A percentile compares a stretch with the other conserved stretches of the same genome.
Conservation (phyloP, 2,329 filamentous ascomycete species). For the Aspergillus luchuensis region DNA sequence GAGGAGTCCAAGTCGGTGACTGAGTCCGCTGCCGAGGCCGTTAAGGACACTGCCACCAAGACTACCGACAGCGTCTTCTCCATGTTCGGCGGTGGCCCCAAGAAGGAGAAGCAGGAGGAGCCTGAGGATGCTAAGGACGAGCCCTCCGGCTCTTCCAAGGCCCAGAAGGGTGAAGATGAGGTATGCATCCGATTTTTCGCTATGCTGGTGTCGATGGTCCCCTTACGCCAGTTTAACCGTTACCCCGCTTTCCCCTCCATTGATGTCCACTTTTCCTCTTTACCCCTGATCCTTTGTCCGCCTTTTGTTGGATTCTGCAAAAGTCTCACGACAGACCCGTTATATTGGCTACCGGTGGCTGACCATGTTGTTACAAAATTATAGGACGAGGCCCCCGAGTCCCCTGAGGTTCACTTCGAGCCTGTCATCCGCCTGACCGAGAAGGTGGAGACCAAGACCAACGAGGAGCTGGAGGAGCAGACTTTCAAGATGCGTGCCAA, state of each 20-base stretch:
- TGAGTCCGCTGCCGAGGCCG: constrained; percentile 38
- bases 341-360: constrained; percentile 6
- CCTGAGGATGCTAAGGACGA: constrained; percentile 76
- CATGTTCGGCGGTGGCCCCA: constrained; percentile 97
- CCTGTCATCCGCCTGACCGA: constrained; percentile 94
- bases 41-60: constrained; percentile 42
- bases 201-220: constrained; percentile 13
- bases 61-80: constrained; percentile 73
- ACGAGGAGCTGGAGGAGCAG: constrained; percentile 97
- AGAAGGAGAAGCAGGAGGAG: constrained; percentile 92
- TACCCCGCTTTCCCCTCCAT: constrained; percentile 7
- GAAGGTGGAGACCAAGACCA: constrained; percentile 95
- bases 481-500: constrained; percentile 99
- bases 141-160: constrained; percentile 85
- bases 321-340: not conserved
- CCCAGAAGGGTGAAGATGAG: constrained; percentile 63
- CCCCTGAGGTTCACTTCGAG: constrained; percentile 94
- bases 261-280: constrained; percentile 11
- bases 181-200: constrained; percentile 49
- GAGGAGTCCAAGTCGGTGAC: constrained; percentile 30
- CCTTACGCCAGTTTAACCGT: not conserved
- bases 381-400: constrained; percentile 76
- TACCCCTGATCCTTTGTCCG: not conserved
- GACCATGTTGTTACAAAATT: constrained; percentile 5
- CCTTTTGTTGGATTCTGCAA: too few species aligned